These are phyloP conservation scores for Hypsizygus ulmarius DNA, from an alignment of 1,284 basidiomycete genomes.

Conservation along the genomic window DNA sequence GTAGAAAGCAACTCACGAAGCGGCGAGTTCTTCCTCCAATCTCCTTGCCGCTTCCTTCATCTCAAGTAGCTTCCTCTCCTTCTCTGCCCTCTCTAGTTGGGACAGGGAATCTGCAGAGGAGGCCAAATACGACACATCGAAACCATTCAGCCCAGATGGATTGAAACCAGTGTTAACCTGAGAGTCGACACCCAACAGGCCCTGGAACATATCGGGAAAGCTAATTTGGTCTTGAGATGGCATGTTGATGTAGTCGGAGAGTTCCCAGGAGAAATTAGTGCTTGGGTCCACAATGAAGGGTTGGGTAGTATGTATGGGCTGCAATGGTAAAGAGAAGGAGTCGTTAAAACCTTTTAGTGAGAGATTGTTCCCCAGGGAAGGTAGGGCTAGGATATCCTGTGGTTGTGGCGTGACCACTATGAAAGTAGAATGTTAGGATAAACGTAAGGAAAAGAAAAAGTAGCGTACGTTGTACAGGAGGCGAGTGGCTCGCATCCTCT, in stretches of 20 bases:
- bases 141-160: too few species aligned
- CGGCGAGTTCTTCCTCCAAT: constrained; percentile 22
- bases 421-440: not conserved
- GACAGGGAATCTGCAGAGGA: not conserved
- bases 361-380: not conserved
- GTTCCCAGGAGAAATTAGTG: constrained; percentile 1
- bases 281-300: not conserved
- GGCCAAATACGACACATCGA: not conserved
- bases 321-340: not conserved
- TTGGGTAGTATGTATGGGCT: not conserved
- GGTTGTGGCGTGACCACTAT: too few species aligned
- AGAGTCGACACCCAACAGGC: not conserved
- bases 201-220: not conserved
- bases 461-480: constrained; percentile 5
- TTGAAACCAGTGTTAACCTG: too few species aligned
- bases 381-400: not conserved
- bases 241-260: not conserved
- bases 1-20: constrained; percentile 4
- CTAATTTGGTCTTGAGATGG: not conserved
- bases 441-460: not conserved
- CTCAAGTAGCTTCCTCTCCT: constrained; percentile 20
- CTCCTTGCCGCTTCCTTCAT: constrained; percentile 18
- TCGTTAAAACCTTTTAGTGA: not conserved
- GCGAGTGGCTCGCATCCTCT: not conserved
- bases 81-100: constrained; percentile 13